A percentile compares a stretch with the other conserved stretches of the same genome.
phyloP scores from a whole-genome alignment of 2,329 filamentous ascomycete genomes.

The Alternaria metachromatica region DNA sequence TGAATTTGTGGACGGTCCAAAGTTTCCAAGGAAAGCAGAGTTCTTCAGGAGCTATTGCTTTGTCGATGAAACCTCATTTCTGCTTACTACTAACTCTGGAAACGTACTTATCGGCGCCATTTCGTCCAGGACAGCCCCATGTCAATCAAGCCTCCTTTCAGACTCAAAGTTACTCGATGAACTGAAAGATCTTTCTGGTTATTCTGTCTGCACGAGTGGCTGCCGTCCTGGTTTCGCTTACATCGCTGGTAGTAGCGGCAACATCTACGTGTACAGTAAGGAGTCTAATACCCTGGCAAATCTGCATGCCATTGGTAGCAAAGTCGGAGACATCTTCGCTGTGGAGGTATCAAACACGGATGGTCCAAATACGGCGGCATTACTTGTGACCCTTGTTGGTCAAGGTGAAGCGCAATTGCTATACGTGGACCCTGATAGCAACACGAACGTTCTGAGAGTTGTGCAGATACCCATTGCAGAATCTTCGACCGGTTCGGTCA shows the following conservation, averaged over 20 bases:
- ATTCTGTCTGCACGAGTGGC: slow-evolving; percentile 55
- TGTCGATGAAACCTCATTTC: slow-evolving; percentile 58
- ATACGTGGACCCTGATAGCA: slow-evolving; percentile 13
- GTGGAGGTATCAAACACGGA: background rate
- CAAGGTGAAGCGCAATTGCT: slow-evolving; percentile 43
- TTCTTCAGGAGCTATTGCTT: slow-evolving; percentile 70
- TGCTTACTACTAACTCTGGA: slow-evolving; percentile 67
- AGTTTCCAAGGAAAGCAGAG: slow-evolving; percentile 36
- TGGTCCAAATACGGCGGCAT: slow-evolving; percentile 25
- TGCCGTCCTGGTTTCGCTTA: slow-evolving; percentile 50
- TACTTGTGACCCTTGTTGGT: slow-evolving; percentile 51
- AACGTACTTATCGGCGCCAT: slow-evolving; percentile 58
- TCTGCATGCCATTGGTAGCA: slow-evolving; percentile 42
- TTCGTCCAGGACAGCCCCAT: background rate
- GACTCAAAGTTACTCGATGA: slow-evolving; percentile 40
- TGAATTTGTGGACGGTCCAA: slow-evolving; percentile 4
- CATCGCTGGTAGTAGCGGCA: slow-evolving; percentile 55
- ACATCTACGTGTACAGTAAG: slow-evolving; percentile 49
- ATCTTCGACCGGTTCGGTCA: slow-evolving; percentile 54
- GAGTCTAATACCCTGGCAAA: slow-evolving; percentile 19
- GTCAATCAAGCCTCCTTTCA: slow-evolving; percentile 6
- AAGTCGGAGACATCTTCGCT: slow-evolving; percentile 52
- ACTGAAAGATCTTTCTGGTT: slow-evolving; percentile 53
- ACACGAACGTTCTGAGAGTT: slow-evolving; percentile 2
- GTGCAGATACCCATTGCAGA: slow-evolving; percentile 23